Evolutionary conservation across 495 filamentous ascomycete genomes (phyloP).

Genomic region (Trichocladium uniseriatum): DNA sequence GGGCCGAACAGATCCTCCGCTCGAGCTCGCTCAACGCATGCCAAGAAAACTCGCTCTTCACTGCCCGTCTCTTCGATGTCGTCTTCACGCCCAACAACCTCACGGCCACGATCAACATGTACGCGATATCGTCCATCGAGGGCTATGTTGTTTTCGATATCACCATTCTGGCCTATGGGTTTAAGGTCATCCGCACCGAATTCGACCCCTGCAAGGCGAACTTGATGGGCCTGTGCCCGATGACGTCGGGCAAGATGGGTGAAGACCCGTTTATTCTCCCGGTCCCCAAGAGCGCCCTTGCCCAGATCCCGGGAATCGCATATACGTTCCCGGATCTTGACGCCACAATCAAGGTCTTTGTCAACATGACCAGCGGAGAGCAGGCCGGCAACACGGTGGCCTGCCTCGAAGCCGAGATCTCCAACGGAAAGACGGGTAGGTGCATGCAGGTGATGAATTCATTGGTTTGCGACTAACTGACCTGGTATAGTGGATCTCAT

Average conservation of each 20-base stretch:
- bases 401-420: conserved; percentile 81
- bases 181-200: conserved; percentile 49
- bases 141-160: conserved; percentile 78
- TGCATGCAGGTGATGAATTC: background rate
- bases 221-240: conserved; percentile 79
- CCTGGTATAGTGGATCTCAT: conserved; percentile 59
- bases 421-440: conserved; percentile 70
- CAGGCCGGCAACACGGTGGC: conserved; percentile 52
- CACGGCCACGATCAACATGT: conserved; percentile 62
- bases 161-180: conserved; percentile 73
- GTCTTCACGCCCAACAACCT: conserved; percentile 68
- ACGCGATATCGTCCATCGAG: conserved; percentile 74
- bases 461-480: background rate
- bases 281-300: conserved; percentile 47
- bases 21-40: conserved; percentile 73
- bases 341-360: conserved; percentile 69
- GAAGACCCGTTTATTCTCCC: conserved; percentile 60
- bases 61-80: conserved; percentile 75
- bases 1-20: conserved; percentile 42
- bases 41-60: conserved; percentile 68
- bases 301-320: conserved; percentile 69
- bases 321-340: conserved; percentile 91
- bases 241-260: conserved; percentile 76
- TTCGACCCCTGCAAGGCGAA: conserved; percentile 68
- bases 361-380: conserved; percentile 53